Evolutionary conservation across 495 filamentous ascomycete genomes (phyloP).

Genomic region (Aspergillus saccharolyticus): DNA sequence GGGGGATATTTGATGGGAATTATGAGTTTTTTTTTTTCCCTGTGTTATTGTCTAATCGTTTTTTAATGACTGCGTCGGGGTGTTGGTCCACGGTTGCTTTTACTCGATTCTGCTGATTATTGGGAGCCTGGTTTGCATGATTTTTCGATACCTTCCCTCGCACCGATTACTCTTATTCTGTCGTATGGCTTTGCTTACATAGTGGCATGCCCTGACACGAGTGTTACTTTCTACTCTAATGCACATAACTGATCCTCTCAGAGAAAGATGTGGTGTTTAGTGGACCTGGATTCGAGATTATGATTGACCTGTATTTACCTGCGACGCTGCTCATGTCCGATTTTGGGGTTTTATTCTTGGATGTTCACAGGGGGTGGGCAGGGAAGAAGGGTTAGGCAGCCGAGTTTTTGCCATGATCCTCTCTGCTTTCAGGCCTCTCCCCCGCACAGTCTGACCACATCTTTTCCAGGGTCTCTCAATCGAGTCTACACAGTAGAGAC

Average conservation of each 20-base stretch:
- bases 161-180: background rate
- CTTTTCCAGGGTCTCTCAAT: background rate
- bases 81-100: background rate
- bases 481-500: background rate
- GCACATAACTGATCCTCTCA: background rate
- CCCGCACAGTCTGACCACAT: background rate
- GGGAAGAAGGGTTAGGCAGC: background rate
- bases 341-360: background rate
- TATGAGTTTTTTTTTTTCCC: constrained; percentile 9
- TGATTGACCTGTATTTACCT: background rate
- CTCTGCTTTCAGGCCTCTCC: background rate
- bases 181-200: background rate
- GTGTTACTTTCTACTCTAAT: background rate
- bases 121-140: background rate
- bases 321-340: background rate
- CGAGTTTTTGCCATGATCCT: background rate
- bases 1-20: constrained; percentile 12
- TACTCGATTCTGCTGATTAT: background rate
- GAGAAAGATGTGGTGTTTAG: background rate
- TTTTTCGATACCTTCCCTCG: background rate
- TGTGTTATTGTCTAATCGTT: constrained; percentile 5
- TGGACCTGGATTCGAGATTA: background rate
- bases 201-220: background rate
- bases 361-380: too few species aligned
- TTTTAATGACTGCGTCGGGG: background rate